phyloP scores from a whole-genome alignment of 768 basidiomycete genomes.

The Flagelloscypha sp. region DNA sequence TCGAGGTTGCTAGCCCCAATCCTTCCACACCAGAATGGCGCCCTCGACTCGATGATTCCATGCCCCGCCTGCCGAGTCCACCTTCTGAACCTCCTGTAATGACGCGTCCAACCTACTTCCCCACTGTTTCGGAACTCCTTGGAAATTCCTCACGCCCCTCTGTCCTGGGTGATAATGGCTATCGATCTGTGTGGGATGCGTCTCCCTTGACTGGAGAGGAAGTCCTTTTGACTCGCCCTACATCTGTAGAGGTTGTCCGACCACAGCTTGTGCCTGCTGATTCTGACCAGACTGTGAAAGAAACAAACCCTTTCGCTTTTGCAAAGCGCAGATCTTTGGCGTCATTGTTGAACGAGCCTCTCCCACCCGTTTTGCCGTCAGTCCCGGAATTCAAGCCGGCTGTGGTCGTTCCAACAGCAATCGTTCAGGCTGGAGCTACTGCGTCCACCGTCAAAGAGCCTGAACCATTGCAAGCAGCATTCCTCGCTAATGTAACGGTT shows the following conservation, averaged over 20 bases:
- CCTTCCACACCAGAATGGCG: too few relatives aligned
- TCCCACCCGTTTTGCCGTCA: slow-evolving; percentile 10
- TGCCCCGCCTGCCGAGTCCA: too few relatives aligned
- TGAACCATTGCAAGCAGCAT: slow-evolving; percentile 40
- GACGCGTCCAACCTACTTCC: too few relatives aligned
- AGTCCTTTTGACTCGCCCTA: slow-evolving; percentile 17
- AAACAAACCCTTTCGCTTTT: slow-evolving; percentile 3
- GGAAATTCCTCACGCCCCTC: too few relatives aligned
- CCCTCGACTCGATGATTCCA: too few relatives aligned
- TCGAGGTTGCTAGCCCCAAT: too few relatives aligned
- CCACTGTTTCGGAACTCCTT: too few relatives aligned
- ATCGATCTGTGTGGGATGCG: too few relatives aligned
- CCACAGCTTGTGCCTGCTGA: too few relatives aligned
- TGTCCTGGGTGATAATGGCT: too few relatives aligned
- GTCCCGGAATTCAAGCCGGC: slow-evolving; percentile 1
- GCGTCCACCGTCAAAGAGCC: background rate
- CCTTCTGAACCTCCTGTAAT: too few relatives aligned
- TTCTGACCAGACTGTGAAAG: slow-evolving; percentile 3
- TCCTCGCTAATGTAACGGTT: slow-evolving; percentile 62
- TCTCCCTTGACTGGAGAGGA: slow-evolving; percentile 24
- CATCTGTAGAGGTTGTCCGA: slow-evolving; percentile 8
- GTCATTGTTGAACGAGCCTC: slow-evolving; percentile 23
- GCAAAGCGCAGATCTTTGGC: slow-evolving; percentile 20
- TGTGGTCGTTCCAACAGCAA: slow-evolving; percentile 3
- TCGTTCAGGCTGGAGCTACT: background rate